Percentiles rank a stretch among this genome's conserved stretches.
Evolutionary conservation across 2,329 filamentous ascomycete species (phyloP).

Genomic region (Calycina herbarum): DNA sequence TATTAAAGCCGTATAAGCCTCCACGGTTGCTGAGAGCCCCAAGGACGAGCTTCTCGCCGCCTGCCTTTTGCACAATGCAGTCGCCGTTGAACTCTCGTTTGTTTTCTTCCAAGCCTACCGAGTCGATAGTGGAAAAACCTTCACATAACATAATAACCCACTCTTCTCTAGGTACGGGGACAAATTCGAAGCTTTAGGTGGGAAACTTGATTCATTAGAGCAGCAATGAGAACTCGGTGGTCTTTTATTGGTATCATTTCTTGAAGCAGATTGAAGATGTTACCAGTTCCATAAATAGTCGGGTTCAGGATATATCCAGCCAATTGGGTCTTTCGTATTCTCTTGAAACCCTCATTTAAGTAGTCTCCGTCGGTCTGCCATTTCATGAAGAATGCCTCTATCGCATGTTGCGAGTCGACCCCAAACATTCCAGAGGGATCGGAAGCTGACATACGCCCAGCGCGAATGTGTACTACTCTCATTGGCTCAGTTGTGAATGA

Average conservation of each 20-base stretch:
- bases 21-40: not conserved
- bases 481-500: not conserved
- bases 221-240: not conserved
- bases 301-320: not conserved
- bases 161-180: not conserved
- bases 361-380: not conserved
- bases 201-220: not conserved
- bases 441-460: not conserved
- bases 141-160: not conserved
- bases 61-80: not conserved
- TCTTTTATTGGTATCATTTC: not conserved
- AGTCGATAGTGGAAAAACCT: not conserved
- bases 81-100: not conserved
- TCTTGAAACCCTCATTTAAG: not conserved
- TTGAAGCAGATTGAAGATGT: not conserved
- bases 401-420: not conserved
- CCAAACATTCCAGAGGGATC: not conserved
- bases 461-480: not conserved
- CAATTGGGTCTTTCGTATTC: not conserved
- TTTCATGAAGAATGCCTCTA: not conserved
- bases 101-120: not conserved
- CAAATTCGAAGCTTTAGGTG: not conserved
- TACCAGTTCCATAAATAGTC: not conserved
- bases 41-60: not conserved
- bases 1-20: not conserved